phyloP scores from a whole-genome alignment of 164 flowering plant genomes.

The Cinnamomum micranthum region DNA sequence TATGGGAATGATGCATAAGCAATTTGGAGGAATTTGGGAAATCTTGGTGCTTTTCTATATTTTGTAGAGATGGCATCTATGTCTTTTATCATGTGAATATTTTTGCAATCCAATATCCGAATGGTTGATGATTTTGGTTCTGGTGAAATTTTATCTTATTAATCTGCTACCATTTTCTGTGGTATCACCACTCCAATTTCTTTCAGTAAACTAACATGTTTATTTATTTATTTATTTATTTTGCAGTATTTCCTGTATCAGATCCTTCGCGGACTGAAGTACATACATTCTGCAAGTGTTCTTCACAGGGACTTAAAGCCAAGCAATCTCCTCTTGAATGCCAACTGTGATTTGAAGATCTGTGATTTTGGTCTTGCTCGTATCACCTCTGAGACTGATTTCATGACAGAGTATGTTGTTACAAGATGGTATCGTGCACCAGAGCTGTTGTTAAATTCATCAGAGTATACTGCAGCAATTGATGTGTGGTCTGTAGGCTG shows the following conservation, averaged over 20 bases:
- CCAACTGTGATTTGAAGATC: constrained; percentile 96
- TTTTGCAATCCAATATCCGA: background rate
- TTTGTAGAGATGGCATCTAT: background rate
- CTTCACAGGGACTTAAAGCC: constrained; percentile 96
- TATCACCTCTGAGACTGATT: constrained; percentile 91
- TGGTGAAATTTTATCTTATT: no score
- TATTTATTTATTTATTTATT: background rate
- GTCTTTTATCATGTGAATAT: background rate
- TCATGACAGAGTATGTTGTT: constrained; percentile 98
- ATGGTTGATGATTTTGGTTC: background rate
- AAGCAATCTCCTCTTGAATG: constrained; percentile 94
- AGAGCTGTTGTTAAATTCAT: constrained; percentile 81
- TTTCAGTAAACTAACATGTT: constrained; percentile 1
- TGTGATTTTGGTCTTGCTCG: constrained; percentile 99
- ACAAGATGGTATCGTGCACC: constrained; percentile 99
- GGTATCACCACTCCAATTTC: background rate
- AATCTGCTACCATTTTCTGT: no score
- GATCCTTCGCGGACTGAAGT: constrained; percentile 92
- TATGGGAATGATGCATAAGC: no score
- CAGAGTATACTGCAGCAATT: constrained; percentile 96
- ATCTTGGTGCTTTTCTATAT: background rate
- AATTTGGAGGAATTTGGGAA: background rate
- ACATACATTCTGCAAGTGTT: constrained; percentile 97
- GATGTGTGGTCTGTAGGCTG: constrained; percentile 99
- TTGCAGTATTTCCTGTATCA: constrained; percentile 94